Conservation (phyloP, 352 stramenopile species). For the Blastocystis sp. region DNA sequence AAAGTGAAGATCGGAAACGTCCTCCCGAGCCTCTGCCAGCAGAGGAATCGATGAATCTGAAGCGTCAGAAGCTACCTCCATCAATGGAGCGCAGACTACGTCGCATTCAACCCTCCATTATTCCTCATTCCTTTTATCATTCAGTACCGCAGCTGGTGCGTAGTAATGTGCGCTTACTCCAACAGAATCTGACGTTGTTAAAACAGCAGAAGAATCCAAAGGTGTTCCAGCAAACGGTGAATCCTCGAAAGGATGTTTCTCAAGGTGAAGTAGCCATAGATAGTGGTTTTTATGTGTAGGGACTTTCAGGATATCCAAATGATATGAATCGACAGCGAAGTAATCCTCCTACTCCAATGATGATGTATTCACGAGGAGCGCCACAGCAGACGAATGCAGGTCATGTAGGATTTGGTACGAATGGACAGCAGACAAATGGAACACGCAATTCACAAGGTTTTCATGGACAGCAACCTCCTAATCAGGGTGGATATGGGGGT, state of each 20-base stretch:
- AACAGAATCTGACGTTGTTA: neutral
- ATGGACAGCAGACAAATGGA: neutral
- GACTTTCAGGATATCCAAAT: neutral
- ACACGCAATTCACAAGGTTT: neutral
- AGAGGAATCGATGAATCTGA: constrained; percentile 23
- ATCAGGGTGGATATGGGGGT: neutral
- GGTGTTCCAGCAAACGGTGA: neutral
- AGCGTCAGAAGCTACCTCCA: neutral
- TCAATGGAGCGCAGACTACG: neutral
- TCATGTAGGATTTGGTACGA: neutral
- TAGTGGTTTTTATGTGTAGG: neutral
- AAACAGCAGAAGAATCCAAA: constrained; percentile 52
- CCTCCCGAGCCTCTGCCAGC: neutral
- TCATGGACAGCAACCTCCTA: neutral
- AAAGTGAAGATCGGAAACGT: neutral
- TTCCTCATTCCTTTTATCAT: neutral
- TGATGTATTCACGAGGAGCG: constrained; percentile 3
- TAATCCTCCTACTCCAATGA: neutral
- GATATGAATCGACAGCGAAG: neutral
- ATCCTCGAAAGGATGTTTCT: neutral
- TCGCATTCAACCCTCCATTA: neutral
- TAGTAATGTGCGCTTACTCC: constrained; percentile 31
- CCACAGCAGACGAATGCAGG: neutral
- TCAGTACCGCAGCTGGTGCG: constrained; percentile 13
- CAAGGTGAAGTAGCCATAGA: neutral